Percentiles rank a stretch among this genome's conserved stretches.
Conservation (phyloP, 257 asterid species). For the Solanum chmielewskii region DNA sequence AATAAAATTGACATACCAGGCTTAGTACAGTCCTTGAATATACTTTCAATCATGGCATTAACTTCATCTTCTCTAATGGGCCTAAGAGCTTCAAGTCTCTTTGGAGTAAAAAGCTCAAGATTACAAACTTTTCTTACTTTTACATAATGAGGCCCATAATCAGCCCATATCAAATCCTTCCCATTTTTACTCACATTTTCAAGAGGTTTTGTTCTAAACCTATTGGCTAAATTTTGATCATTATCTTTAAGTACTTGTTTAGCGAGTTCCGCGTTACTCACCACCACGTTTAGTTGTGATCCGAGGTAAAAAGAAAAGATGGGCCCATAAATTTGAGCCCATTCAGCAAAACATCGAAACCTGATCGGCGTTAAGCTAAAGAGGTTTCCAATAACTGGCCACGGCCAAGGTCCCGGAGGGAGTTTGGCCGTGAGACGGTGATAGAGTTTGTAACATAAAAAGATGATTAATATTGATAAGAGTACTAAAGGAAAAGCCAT, state of each 20-base stretch:
- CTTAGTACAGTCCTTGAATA: constrained; percentile 37
- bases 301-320: constrained; percentile 22
- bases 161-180: constrained; percentile 81
- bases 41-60: constrained; percentile 58
- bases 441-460: constrained; percentile 31
- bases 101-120: constrained; percentile 62
- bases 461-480: constrained; percentile 9
- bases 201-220: constrained; percentile 13
- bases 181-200: constrained; percentile 59
- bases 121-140: constrained; percentile 77
- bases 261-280: constrained; percentile 12
- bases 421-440: constrained; percentile 27
- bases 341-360: constrained; percentile 17
- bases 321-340: constrained; percentile 20
- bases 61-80: constrained; percentile 87
- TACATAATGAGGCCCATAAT: constrained; percentile 82
- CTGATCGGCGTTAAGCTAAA: constrained; percentile 9
- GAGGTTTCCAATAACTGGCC: constrained; percentile 23
- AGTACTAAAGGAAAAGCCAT: constrained; percentile 22
- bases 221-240: constrained; percentile 22
- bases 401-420: constrained; percentile 22
- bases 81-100: constrained; percentile 61
- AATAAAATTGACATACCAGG: neutral
- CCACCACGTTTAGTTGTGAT: constrained; percentile 20
- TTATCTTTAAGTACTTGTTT: constrained; percentile 26